Base-by-base conservation (phyloP, 2,329 filamentous ascomycete genomes). In the Orbilia oligospora region DNA sequence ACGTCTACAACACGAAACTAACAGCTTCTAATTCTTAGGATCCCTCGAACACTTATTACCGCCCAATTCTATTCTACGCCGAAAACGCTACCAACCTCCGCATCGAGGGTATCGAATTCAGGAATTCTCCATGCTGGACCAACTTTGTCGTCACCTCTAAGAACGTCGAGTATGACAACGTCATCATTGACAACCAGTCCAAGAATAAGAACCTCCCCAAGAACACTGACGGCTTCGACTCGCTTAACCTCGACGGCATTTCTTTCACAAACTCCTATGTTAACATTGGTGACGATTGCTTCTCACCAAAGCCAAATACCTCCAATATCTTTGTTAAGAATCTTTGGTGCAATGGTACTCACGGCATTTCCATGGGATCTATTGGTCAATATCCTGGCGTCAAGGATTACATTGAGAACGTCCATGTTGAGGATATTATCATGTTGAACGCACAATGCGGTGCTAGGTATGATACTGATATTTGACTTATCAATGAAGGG, bases 211-310 rank as follows among this genome's bases (percentile, higher is more conserved):
- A 84, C 6, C 84, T 87, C 0, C 88, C 89, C 3, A 89, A 89
- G 81, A 90, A 91, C 82, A 90, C 88, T 0, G 89, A 91, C 79
- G 89, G 89, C 49, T 90, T 90, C 83, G 89, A 91, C 83, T 88
- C 88, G 0, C 84, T 88, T 68, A 90, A 89, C 68, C 86, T 89
- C 36, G 86, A 89, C 65, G 86, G 86, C 0, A 82, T 90, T 6
- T 86, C 83, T 0, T 87, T 89, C 18, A 86, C 86, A 71, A 86
- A 87, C 27, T 84, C 86, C 0, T 87, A 86, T 82, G 85, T 88
- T 24, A 86, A 89, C 67, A 87, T 87, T 49, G 88, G 87, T n/a
- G 87, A 90, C 75, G 89, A 90, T 82, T 90, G 88, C 82, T 89
- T 90, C 84, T 89, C 87, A 0, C 87, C 88, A 5, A 90, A 90